These are phyloP conservation scores for Hemileccinum rubropunctum DNA, from an alignment of 768 basidiomycete genomes.

Conservation along the genomic window DNA sequence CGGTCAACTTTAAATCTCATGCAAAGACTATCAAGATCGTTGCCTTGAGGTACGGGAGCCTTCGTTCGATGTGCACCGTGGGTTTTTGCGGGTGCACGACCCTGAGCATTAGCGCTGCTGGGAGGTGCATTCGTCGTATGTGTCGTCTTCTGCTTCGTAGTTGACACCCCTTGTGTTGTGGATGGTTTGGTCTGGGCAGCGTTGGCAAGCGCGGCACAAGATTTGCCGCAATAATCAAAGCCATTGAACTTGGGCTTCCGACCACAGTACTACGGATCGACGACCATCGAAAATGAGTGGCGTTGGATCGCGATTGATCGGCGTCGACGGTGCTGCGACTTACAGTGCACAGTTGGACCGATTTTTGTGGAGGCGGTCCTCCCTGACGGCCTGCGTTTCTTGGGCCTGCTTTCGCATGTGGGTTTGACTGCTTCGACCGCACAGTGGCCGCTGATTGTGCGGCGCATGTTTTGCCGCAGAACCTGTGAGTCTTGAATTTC, in stretches of 20 bases:
- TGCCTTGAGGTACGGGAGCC: conserved; percentile 19
- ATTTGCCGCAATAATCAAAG: conserved; percentile 64
- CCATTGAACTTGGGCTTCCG: conserved; percentile 59
- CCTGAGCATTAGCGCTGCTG: neutral
- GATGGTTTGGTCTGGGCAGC: conserved; percentile 20
- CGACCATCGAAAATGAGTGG: conserved; percentile 20
- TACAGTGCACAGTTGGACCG: conserved; percentile 25
- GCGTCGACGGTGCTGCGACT: conserved; percentile 18
- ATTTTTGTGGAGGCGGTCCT: conserved; percentile 18
- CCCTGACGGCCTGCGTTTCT: conserved; percentile 12
- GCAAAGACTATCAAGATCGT: conserved; percentile 8
- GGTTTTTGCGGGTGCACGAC: conserved; percentile 7
- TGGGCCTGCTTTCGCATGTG: conserved; percentile 11
- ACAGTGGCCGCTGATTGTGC: conserved; percentile 36
- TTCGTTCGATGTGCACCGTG: conserved; percentile 16
- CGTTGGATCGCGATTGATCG: conserved; percentile 29
- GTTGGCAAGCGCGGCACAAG: conserved; percentile 52
- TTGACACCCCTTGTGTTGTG: conserved; percentile 8
- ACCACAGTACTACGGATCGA: conserved; percentile 43
- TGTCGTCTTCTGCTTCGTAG: conserved; percentile 20
- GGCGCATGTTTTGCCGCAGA: conserved; percentile 55
- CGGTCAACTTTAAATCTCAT: conserved; percentile 11
- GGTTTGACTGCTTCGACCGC: conserved; percentile 12
- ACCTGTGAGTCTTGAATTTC: conserved; percentile 54
- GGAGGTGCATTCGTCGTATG: conserved; percentile 9